These are phyloP conservation scores for Pseudogymnoascus sp. DNA, from an alignment of 2,329 filamentous ascomycete genomes.

Conservation along the genomic window DNA sequence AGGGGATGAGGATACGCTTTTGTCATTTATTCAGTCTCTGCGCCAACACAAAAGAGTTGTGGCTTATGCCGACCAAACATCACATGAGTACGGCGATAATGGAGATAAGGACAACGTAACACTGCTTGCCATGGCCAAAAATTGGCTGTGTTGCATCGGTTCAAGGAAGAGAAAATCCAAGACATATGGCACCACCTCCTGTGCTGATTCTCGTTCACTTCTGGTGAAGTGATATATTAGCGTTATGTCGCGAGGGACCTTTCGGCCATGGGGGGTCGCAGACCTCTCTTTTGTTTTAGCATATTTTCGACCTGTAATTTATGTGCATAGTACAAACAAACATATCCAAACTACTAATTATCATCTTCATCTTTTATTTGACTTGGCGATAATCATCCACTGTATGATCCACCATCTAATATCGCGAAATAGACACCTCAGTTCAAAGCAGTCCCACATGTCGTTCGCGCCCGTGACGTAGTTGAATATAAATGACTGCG, in stretches of 20 bases:
- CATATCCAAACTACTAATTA: too few species aligned
- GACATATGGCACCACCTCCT: neutral
- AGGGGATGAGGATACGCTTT: neutral
- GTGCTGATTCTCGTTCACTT: neutral
- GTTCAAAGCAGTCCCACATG: too few species aligned
- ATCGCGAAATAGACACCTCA: too few species aligned
- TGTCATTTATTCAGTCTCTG: neutral
- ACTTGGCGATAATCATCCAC: too few species aligned
- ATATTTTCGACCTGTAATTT: too few species aligned
- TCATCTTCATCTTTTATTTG: too few species aligned
- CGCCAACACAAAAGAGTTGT: too few species aligned
- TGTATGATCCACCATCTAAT: too few species aligned
- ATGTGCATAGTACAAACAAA: too few species aligned
- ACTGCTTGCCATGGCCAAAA: neutral
- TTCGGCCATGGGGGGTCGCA: neutral
- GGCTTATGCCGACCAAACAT: neutral
- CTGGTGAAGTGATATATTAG: neutral
- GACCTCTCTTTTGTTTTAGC: neutral
- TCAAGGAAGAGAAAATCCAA: neutral
- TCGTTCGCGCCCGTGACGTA: too few species aligned
- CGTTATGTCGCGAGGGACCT: neutral
- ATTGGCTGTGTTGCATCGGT: neutral
- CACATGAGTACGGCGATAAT: neutral
- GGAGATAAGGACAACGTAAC: neutral
- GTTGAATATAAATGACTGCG: too few species aligned